Evolutionary conservation across 768 basidiomycete genomes (phyloP), one percentile per base, ranked within the genome.

Genomic region (Chalciporus sphaerocephalus): DNA sequence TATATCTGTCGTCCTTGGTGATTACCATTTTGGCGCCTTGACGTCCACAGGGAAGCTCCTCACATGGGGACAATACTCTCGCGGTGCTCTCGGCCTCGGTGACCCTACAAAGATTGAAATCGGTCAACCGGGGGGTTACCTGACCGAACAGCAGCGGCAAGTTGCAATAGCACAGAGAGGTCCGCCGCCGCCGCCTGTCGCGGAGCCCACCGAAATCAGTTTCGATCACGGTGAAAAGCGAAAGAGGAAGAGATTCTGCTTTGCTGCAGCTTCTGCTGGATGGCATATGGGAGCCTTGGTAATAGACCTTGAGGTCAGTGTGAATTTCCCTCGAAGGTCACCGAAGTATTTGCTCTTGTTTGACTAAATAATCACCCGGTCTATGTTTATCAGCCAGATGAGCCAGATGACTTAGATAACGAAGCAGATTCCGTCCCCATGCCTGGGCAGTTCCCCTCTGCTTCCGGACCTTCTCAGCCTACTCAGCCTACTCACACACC

Each of bases 211-310:
- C 1, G 79, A 81, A 62, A 84, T 94, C 34, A 69, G 74, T 48
- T 94, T 94, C 57, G 82, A 83, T 54, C 74, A 81, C 51, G 70
- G 62, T n/a, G 67, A 64, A 43, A 76, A 73, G 55, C 68, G 64
- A 38, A 64, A 61, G 17, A 79, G 72, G 47, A 71, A 82, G 38
- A 72, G 74, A 52, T 96, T 88, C 58, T 91, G 88, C 54, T 87
- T 95, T 54, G 78, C 78, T 1, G 81, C 84, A 5, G 78, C 90
- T 5, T 90, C 93, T 3, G 76, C 81, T 0, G 94, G 94, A 9
- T 95, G 92, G 93, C 94, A 97, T 57, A 87, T 79, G 45, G 93
- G 92, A 7, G 91, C 92, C 1, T 70, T 97, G 38, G 88, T 90
- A 3, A 83, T 95, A 32, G 88, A 92, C 60, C 70, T 92, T 21